Evolutionary conservation across 345 rosid species (phyloP).

Genomic region (Carallia pectinifolia): DNA sequence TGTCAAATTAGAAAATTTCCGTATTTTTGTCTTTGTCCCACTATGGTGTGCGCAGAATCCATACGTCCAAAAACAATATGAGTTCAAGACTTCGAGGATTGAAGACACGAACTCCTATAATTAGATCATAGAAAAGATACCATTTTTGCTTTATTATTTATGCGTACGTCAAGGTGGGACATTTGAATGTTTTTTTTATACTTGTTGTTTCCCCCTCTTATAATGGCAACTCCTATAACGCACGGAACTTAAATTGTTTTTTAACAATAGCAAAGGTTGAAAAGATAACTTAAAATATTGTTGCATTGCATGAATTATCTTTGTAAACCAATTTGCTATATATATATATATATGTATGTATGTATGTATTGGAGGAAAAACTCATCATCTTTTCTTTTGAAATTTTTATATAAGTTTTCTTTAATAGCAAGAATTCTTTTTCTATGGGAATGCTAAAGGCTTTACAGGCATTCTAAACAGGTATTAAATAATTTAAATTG

Average conservation of each 20-base stretch:
- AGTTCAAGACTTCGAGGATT: neutral
- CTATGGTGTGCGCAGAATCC: neutral
- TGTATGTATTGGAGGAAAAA: slow-evolving; percentile 9
- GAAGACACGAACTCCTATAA: slow-evolving; percentile 8
- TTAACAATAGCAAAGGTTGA: neutral
- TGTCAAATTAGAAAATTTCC: too few relatives aligned
- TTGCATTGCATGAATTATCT: slow-evolving; percentile 13
- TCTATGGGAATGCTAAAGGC: too few relatives aligned
- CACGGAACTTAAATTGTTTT: slow-evolving; percentile 7
- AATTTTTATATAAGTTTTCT: too few relatives aligned
- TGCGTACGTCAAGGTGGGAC: neutral
- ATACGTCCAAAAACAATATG: too few relatives aligned
- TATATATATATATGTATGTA: neutral
- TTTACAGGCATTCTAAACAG: too few relatives aligned
- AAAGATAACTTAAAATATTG: slow-evolving; percentile 16
- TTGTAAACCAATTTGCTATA: slow-evolving; percentile 8
- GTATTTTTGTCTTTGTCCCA: neutral
- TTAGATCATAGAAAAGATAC: neutral
- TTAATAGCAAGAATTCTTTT: too few relatives aligned
- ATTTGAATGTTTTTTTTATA: neutral
- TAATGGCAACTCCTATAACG: slow-evolving; percentile 17
- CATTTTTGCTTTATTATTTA: slow-evolving; percentile 14
- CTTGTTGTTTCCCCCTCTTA: neutral
- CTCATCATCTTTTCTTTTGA: neutral
- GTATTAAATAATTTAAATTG: too few relatives aligned